Percentiles rank a stretch among this genome's conserved stretches.
phyloP scores from a whole-genome alignment of 495 filamentous ascomycete species.

The Aspergillus olivimuriae region DNA sequence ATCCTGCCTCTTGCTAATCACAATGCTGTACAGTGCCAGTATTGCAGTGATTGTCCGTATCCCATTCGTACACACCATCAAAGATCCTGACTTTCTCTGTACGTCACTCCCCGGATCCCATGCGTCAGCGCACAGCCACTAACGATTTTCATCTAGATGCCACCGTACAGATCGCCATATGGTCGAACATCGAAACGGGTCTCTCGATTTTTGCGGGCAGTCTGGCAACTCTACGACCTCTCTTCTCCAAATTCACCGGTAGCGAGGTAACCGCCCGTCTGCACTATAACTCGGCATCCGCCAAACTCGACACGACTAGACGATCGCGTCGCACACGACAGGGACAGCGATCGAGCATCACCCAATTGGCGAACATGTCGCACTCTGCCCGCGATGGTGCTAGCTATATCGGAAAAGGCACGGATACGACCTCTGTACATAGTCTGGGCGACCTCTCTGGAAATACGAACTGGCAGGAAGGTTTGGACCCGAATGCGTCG shows the following conservation, averaged over 20 bases:
- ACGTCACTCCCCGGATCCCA: background rate
- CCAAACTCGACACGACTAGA: background rate
- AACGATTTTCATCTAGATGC: background rate
- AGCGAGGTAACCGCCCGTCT: background rate
- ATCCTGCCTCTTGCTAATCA: background rate
- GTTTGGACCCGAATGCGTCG: background rate
- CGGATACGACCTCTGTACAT: background rate
- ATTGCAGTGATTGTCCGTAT: constrained; percentile 18
- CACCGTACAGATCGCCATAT: constrained; percentile 15
- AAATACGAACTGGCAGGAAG: constrained; percentile 1
- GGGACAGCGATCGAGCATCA: background rate
- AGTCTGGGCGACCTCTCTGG: background rate
- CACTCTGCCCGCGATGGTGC: background rate
- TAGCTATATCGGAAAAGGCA: background rate
- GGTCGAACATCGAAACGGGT: constrained; percentile 19
- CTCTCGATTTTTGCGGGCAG: constrained; percentile 22
- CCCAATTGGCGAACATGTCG: background rate
- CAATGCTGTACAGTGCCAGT: constrained; percentile 8
- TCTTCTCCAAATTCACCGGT: constrained; percentile 13
- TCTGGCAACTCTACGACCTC: constrained; percentile 21
- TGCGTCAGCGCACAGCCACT: background rate
- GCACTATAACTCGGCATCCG: background rate
- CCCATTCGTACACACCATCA: constrained; percentile 11
- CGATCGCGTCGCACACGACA: background rate
- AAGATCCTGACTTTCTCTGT: constrained; percentile 16